A percentile compares a stretch with the other conserved stretches of the same genome.
phyloP scores from a whole-genome alignment of 257 asterid genomes.

The Lithospermum erythrorhizon region DNA sequence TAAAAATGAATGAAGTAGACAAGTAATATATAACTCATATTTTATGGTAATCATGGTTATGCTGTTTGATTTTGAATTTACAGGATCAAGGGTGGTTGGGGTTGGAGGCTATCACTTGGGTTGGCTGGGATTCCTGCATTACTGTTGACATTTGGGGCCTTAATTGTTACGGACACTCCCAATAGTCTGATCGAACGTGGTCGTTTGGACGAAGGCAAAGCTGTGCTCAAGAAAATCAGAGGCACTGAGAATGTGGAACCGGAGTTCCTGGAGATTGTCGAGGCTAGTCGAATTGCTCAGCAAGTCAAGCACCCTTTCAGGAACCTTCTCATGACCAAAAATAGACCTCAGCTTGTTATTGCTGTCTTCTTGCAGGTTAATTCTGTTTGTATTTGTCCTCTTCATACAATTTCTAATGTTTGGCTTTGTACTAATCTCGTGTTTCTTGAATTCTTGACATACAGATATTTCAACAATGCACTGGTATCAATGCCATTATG shows the following conservation, averaged over 20 bases:
- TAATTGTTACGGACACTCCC: constrained; percentile 70
- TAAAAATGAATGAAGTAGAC: too few species aligned
- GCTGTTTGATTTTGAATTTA: not conserved
- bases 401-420: not conserved
- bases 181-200: constrained; percentile 86
- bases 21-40: too few species aligned
- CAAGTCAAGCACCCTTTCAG: constrained; percentile 79
- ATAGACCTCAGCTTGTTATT: constrained; percentile 69
- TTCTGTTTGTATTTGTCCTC: not conserved
- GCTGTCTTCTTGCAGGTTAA: constrained; percentile 62
- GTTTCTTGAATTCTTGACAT: not conserved
- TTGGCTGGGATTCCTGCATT: constrained; percentile 78
- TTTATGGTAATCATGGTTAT: too few species aligned
- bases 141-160: constrained; percentile 62
- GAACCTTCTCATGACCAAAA: constrained; percentile 62
- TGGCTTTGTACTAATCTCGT: not conserved
- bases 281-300: constrained; percentile 77
- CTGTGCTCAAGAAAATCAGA: constrained; percentile 54
- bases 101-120: constrained; percentile 83
- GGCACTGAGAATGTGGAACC: constrained; percentile 76
- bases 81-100: constrained; percentile 76
- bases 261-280: constrained; percentile 64
- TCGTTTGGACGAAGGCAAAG: constrained; percentile 56
- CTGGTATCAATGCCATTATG: constrained; percentile 91
- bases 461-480: constrained; percentile 80